Base-by-base conservation (phyloP, 257 asterid species). In the Forsythia suspensa region DNA sequence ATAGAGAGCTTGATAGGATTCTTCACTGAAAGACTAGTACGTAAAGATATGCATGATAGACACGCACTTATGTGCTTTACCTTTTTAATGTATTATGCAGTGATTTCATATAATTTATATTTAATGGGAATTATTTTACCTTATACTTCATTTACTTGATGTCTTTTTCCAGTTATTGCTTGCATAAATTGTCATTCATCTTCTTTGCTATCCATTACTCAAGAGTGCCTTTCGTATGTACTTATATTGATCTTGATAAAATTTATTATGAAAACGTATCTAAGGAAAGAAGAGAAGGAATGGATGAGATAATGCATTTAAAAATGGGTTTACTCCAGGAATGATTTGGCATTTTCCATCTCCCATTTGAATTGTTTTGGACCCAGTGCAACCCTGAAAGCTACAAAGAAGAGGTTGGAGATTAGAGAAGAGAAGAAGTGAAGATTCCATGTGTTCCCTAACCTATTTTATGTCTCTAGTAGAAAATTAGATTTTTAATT, bases 11-110 rank as follows among this genome's bases (percentile, higher is more conserved):
- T 93, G 76, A 86, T 89, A 83, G 92, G 88, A 74, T 95, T 93
- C 89, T 93, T 95, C 87, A 81, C 93, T 21, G 97, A 91, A 79
- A 88, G 95, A 83, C 92, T 95, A 97, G 99, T 95, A 82, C 88
- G 97, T 82, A 48, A 78, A 71, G 72, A 73, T 72, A 75, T 79
- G 77, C 77, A 77, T 61, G 73, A 73, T 77, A 70, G 67, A 13
- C 55, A 69, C 52, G 71, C 71, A 48, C 67, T 76, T 75, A 69
- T 52, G 65, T 59, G 63, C 51, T 40, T 13, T 24, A 46, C 34
- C 73, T 42, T 24, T 74, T 59, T 29, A 48, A 37, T 55, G 67
- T 20, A 46, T 76, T 46, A n/a, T 48, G 52, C 55, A 73, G 43
- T 37, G 40, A 66, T 42, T 55, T 80, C 37, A 52, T 74, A 41